These are phyloP conservation scores for Lenzites betulinus DNA, from an alignment of 768 basidiomycete genomes.

Conservation along the genomic window DNA sequence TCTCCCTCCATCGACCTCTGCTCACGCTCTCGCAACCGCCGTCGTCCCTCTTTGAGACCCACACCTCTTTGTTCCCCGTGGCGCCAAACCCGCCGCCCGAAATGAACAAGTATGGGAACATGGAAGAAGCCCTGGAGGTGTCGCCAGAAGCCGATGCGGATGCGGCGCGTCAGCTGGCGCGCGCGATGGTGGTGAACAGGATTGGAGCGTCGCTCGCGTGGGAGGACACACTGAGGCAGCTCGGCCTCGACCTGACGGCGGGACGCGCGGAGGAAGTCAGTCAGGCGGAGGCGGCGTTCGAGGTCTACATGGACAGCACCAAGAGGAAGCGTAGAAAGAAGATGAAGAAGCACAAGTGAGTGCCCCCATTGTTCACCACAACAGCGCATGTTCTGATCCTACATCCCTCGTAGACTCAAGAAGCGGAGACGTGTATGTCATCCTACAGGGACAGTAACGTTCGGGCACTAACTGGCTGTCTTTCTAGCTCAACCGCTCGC, in stretches of 20 bases:
- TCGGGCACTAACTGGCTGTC: neutral
- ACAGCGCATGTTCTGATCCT: conserved; percentile 6
- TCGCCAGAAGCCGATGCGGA: conserved; percentile 77
- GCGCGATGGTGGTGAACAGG: conserved; percentile 67
- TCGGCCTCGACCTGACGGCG: conserved; percentile 63
- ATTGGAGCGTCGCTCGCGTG: conserved; percentile 65
- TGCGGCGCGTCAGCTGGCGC: conserved; percentile 75
- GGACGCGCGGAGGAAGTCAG: conserved; percentile 53
- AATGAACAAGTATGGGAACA: conserved; percentile 27
- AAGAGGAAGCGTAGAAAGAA: conserved; percentile 88
- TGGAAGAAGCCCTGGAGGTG: conserved; percentile 50
- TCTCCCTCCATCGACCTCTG: conserved; percentile 78
- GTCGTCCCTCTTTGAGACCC: conserved; percentile 52
- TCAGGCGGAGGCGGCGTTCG: conserved; percentile 61
- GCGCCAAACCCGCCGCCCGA: conserved; percentile 11
- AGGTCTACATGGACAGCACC: conserved; percentile 74
- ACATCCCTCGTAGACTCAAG: conserved; percentile 59
- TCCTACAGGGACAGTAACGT: neutral
- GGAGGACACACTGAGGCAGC: conserved; percentile 63
- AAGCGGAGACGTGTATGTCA: conserved; percentile 78
- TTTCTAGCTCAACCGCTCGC: conserved; percentile 21
- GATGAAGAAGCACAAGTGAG: conserved; percentile 97
- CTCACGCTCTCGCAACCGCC: conserved; percentile 67
- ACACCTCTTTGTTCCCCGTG: conserved; percentile 16
- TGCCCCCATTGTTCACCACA: conserved; percentile 22